These are phyloP conservation scores for Sequoia sempervirens DNA, from an alignment of 75 land plant species.

Conservation along the genomic window DNA sequence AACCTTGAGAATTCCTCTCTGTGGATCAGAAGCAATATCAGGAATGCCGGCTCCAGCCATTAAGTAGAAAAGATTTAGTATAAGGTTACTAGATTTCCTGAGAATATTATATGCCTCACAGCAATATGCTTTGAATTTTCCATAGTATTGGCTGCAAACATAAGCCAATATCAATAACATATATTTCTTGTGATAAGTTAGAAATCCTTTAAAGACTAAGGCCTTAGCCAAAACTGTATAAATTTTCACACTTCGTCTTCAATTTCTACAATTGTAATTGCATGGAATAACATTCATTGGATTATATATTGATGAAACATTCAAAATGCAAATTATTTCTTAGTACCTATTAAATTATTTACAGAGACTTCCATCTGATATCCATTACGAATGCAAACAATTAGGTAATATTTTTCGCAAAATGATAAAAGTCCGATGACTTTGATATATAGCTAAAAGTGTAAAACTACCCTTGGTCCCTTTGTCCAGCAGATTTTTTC, in stretches of 20 bases:
- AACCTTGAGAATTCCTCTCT: constrained; percentile 96
- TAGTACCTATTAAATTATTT: background rate
- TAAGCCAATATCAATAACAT: background rate
- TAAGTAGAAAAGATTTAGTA: constrained; percentile 85
- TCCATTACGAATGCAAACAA: background rate
- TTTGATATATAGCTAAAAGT: background rate
- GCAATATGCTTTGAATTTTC: constrained; percentile 91
- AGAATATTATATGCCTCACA: constrained; percentile 99
- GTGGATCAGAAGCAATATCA: constrained; percentile 96
- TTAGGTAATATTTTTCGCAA: background rate
- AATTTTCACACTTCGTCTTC: background rate
- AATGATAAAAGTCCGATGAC: background rate
- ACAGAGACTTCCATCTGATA: background rate
- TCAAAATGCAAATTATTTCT: background rate
- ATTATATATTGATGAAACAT: background rate
- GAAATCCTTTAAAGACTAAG: background rate
- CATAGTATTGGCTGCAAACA: constrained; percentile 78
- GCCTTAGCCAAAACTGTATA: background rate
- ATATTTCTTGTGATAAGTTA: background rate
- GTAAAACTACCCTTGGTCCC: background rate
- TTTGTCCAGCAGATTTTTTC: background rate
- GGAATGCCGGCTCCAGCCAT: constrained; percentile 98
- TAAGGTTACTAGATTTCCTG: constrained; percentile 95
- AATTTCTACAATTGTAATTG: background rate
- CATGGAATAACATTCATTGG: background rate